Conservation (phyloP, 129 eudicot genomes). For the Arctium lappa region DNA sequence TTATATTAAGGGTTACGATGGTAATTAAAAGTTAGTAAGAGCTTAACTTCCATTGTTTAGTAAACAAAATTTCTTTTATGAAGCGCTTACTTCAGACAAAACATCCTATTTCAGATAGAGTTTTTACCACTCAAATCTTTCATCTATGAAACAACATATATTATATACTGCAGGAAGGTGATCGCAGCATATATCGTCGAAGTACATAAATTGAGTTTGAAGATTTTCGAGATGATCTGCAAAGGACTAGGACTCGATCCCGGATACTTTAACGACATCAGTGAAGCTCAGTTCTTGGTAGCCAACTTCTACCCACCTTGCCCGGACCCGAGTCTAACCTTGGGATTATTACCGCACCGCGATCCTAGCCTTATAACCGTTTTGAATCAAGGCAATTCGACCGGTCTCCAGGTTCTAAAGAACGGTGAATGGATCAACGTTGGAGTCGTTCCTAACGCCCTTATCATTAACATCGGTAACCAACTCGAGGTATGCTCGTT, state of each 20-base stretch:
- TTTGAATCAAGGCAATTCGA: slow-evolving; percentile 38
- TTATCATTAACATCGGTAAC: slow-evolving; percentile 35
- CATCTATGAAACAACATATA: too few relatives aligned
- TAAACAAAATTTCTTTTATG: too few relatives aligned
- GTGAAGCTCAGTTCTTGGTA: slow-evolving; percentile 50
- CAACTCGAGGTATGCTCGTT: slow-evolving; percentile 49
- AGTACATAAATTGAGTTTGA: not conserved
- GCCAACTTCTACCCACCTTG: slow-evolving; percentile 69
- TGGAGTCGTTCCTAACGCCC: slow-evolving; percentile 32
- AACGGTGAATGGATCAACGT: slow-evolving; percentile 51
- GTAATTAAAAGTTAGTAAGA: too few relatives aligned
- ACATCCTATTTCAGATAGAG: too few relatives aligned
- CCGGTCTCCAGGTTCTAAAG: slow-evolving; percentile 46
- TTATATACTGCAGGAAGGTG: too few relatives aligned
- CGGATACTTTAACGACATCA: slow-evolving; percentile 35
- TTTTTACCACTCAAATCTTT: too few relatives aligned
- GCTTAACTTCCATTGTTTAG: too few relatives aligned
- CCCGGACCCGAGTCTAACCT: slow-evolving; percentile 74
- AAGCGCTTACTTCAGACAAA: too few relatives aligned
- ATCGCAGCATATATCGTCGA: too few relatives aligned
- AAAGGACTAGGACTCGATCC: slow-evolving; percentile 69
- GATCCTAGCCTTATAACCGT: slow-evolving; percentile 60
- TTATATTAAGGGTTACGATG: too few relatives aligned
- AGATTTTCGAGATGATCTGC: slow-evolving; percentile 50
- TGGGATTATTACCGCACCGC: slow-evolving; percentile 53